Evolutionary conservation across 164 flowering plant genomes (phyloP), one percentile per base, ranked within the genome.

Genomic region (Vitis rotundifolia): DNA sequence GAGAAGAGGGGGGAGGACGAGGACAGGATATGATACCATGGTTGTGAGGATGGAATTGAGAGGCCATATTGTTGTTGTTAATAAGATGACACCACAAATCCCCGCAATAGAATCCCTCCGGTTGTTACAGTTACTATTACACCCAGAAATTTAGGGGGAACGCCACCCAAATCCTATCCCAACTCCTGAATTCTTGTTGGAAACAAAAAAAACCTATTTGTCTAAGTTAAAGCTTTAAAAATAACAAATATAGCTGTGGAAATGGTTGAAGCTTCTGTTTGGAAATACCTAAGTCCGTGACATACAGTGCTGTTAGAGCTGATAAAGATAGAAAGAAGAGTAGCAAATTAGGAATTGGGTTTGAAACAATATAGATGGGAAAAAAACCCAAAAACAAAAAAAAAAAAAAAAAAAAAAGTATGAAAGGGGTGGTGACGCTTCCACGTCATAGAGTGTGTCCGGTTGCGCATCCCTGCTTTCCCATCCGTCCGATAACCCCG

Each of bases 61-160:
- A 49, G 2, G 81, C 78, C 80, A 79, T 73, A 28, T 1, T 37
- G 44, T 37, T 31, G 44, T 31, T 37, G 44, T 37, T 37, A 37
- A 3, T 44, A 44, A 71, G 69, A 73, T 79, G 79, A 71, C 85
- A 84, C 83, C 83, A 81, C 31, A 82, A 73, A 44, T 77, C 82
- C 52, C 77, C 79, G 47, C 75, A 73, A 53, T 55, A 79, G 64
- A 76, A 79, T 22, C 82, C 82, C 67, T 48, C 49, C 26, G 61
- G 61, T 60, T 65, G 59, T 70, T 61, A 73, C 80, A 65, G 49
- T 53, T 53, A 11, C n/a, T 53, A 11, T 13, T 14, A 53, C n/a
- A 53, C n/a, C 56, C n/a, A 37, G 6, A 37, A 37, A 37, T 37
- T 37, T 37, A 37, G 44, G 44, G 44, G 44, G 44, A 0, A 0